These are phyloP conservation scores for Rubus idaeus DNA, from an alignment of 306 rosid species.

Conservation along the genomic window DNA sequence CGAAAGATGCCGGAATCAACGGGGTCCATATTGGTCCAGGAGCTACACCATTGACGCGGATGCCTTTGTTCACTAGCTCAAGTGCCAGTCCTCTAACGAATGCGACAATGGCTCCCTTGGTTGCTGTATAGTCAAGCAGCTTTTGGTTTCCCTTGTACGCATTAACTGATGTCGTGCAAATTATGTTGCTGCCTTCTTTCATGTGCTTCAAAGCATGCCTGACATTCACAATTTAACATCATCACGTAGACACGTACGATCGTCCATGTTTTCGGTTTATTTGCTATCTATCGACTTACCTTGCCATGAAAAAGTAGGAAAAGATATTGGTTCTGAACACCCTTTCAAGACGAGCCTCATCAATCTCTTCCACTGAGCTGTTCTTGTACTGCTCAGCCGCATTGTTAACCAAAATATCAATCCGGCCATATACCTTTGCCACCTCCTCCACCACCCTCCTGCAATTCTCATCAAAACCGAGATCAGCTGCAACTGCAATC, in stretches of 20 bases:
- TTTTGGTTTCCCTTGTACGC: constrained; percentile 56
- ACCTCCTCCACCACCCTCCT: constrained; percentile 57
- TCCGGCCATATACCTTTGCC: constrained; percentile 48
- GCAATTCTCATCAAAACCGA: constrained; percentile 77
- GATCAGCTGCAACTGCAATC: constrained; percentile 63
- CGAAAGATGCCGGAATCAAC: constrained; percentile 45
- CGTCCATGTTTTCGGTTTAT: not conserved
- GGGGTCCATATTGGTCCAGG: constrained; percentile 93
- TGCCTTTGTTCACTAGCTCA: constrained; percentile 51
- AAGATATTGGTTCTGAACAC: constrained; percentile 79
- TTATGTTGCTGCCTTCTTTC: constrained; percentile 75
- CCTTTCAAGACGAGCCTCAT: constrained; percentile 56
- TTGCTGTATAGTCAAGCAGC: constrained; percentile 60
- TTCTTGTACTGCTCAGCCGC: constrained; percentile 69
- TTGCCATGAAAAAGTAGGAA: constrained; percentile 60
- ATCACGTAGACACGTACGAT: too few species aligned
- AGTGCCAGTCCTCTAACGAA: constrained; percentile 68
- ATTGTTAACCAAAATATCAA: constrained; percentile 69
- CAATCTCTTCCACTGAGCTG: constrained; percentile 59
- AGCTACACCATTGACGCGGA: constrained; percentile 79
- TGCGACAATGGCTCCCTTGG: constrained; percentile 74
- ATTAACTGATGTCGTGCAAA: constrained; percentile 66
- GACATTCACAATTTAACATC: not conserved
- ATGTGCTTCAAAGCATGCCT: constrained; percentile 79
- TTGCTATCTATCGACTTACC: constrained; percentile 27